These are phyloP conservation scores for Corylus americana DNA, from an alignment of 306 rosid species.

Conservation along the genomic window DNA sequence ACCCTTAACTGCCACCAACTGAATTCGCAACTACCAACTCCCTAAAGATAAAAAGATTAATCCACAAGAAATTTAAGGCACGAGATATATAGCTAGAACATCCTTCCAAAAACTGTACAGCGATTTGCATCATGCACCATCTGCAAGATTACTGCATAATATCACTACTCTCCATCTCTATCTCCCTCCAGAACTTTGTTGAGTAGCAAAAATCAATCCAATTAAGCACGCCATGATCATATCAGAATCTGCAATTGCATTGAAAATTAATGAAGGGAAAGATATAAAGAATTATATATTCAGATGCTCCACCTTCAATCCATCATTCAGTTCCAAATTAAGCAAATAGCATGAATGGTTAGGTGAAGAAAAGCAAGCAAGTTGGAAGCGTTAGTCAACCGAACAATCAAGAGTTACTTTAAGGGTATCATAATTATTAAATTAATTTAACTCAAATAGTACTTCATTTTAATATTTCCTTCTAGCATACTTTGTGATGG, in stretches of 20 bases:
- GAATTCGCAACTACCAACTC: conserved; percentile 7
- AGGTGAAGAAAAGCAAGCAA: conserved; percentile 46
- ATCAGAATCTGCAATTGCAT: neutral
- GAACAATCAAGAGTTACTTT: conserved; percentile 22
- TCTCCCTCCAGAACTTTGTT: neutral
- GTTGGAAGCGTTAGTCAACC: conserved; percentile 38
- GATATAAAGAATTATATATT: neutral
- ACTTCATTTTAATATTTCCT: neutral
- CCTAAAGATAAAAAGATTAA: neutral
- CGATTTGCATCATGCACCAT: conserved; percentile 4
- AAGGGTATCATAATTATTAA: neutral
- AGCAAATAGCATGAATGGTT: conserved; percentile 31
- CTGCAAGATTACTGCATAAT: neutral
- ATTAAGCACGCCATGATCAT: neutral
- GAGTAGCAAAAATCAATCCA: neutral
- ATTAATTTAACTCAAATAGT: neutral
- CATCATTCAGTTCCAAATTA: neutral
- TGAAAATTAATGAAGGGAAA: neutral
- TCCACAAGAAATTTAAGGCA: neutral
- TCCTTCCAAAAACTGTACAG: neutral
- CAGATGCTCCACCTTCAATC: conserved; percentile 16
- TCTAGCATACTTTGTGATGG: neutral
- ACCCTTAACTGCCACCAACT: conserved; percentile 3
- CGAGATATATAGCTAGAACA: too few relatives aligned
- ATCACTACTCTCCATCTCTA: neutral